Evolutionary conservation across 2,329 filamentous ascomycete genomes (phyloP), one percentile per base, ranked within the genome.

Genomic region (Cryphonectria japonica): DNA sequence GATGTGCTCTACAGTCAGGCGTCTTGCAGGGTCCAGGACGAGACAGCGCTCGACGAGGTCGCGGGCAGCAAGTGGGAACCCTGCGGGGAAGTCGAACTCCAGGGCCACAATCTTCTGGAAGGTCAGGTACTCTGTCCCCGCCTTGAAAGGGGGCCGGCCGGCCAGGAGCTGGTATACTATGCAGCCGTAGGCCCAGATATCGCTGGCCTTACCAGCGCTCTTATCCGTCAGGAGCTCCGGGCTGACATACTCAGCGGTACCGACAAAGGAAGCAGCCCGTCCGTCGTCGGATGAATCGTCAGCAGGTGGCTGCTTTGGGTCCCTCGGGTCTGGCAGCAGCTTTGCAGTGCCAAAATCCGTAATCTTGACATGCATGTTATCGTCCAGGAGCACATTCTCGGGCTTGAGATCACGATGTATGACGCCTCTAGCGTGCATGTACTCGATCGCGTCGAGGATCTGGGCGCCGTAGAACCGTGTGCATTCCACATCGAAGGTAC

Each of bases 341-440:
- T 98, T 98, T n/a, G 96, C 96, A 0, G 96, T 99, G 59, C 96
- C 96, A 78, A 99, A 99, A 81, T 99, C 96, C 9, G 96, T 99
- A 75, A 99, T 98, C 80, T 99, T 99, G 82, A 98, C 91, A 77
- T 98, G 94, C 93, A 98, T 97, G 78, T 97, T 92, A 74, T 95
- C 92, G 80, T 99, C 96, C 52, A 99, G 85, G 8, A 99, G 87
- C 4, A 99, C 95, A 75, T 99, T 99, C 80, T 99, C 96, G 0
- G 96, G 96, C 78, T 99, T 99, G 75, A 99, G 82, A 79, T 99
- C 96, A 74, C 96, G 92, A 80, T 99, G 96, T 72, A 99, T 98
- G 34, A 99, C 94, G 32, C 95, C 96, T 74, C 94, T 90, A 59
- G 91, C 94, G 83, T 99, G 96, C 96, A 99, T 99, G 80, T 98